phyloP scores from a whole-genome alignment of 2,329 filamentous ascomycete genomes.

The Trichoderma afroharzianum region DNA sequence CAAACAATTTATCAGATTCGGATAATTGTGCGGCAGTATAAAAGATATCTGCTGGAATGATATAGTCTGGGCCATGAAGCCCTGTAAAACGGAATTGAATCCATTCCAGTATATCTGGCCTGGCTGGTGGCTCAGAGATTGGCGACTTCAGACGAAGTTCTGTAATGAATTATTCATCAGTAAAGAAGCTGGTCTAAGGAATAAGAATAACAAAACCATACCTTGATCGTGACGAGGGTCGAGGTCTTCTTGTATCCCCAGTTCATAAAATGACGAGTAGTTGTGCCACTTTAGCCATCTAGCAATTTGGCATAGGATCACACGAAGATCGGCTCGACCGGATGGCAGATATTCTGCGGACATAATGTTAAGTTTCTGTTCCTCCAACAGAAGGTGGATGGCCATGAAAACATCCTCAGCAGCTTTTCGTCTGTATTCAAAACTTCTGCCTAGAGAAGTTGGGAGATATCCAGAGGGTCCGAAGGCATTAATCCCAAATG shows the following conservation, averaged over 20 bases:
- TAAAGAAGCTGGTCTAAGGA: not conserved
- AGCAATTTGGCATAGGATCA: slow-evolving; percentile 74
- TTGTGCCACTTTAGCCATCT: slow-evolving; percentile 72
- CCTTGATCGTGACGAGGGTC: slow-evolving; percentile 39
- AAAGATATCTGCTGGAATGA: slow-evolving; percentile 45
- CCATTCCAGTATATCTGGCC: slow-evolving; percentile 51
- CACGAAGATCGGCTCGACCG: slow-evolving; percentile 55
- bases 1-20: slow-evolving; percentile 34
- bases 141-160: slow-evolving; percentile 32
- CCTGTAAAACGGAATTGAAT: slow-evolving; percentile 46
- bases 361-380: slow-evolving; percentile 73
- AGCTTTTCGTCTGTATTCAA: slow-evolving; percentile 56
- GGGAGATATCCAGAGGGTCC: slow-evolving; percentile 61
- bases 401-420: slow-evolving; percentile 68
- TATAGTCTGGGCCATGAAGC: slow-evolving; percentile 35
- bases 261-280: slow-evolving; percentile 47
- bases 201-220: slow-evolving; percentile 24
- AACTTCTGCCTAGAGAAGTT: slow-evolving; percentile 50
- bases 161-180: slow-evolving; percentile 20
- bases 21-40: slow-evolving; percentile 36
- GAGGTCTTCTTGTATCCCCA: slow-evolving; percentile 50
- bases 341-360: slow-evolving; percentile 42
- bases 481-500: slow-evolving; percentile 53
- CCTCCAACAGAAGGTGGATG: slow-evolving; percentile 84
- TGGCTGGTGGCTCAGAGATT: slow-evolving; percentile 33